Evolutionary conservation across 164 flowering plant genomes (phyloP), one percentile per base, ranked within the genome.

Genomic region (Nymphaea thermarum): DNA sequence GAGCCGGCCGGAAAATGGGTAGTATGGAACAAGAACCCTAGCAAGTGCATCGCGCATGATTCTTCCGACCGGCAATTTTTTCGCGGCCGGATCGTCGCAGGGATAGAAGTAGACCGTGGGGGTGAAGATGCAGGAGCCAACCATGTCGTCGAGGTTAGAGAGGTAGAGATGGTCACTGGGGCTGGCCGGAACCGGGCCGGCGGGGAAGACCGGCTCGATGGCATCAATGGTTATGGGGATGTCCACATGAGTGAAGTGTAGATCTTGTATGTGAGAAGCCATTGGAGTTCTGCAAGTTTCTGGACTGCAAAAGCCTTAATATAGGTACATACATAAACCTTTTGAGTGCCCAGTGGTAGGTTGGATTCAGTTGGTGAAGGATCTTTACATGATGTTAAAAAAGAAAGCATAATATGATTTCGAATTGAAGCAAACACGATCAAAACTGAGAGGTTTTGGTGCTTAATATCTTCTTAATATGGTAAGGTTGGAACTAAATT

Each of bases 61-160:
- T 65, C 76, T 64, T 17, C 61, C 53, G 7, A 82, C 70, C 0
- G 68, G 72, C 47, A 69, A 66, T 3, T 36, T 36, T 4, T 36
- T 7, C 6, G 69, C 16, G 36, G 36, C 14, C 2, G 18, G 8
- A 44, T 41, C 17, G 4, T 65, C 66, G 6, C 82, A 70, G 53
- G 44, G 70, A 64, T 81, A 90, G 65, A 90, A 90, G 53, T 90
- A 89, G 2, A 93, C 74, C 0, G 97, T 87, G 0, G 96, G 98
- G 36, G 98, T 93, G 76, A 90, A 89, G 62, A 87, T 90, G 1
- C 94, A 89, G 0, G 87, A 76, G 60, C 96, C 97, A 0, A 90
- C 70, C 68, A 89, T 79, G 78, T 89, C 89, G 55, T 93, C 96
- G 16, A 93, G 89, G 78, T 93, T 93, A 0, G 98, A 90, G 63